Evolutionary conservation across 148 eudicot species (phyloP).

Genomic region (Hydrangea macrophylla): DNA sequence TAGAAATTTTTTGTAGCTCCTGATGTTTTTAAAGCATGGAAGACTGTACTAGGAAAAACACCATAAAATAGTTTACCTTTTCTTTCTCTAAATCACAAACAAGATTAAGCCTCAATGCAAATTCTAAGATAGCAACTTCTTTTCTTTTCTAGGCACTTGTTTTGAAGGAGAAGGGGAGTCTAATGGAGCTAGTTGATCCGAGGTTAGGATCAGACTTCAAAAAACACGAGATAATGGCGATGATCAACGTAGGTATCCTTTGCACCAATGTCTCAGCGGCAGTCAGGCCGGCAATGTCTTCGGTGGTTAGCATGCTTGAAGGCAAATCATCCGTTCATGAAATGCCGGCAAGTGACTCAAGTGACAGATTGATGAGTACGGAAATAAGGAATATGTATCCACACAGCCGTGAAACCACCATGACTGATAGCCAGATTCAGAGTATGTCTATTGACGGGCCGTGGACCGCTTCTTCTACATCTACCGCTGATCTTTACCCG

Average conservation of each 20-base stretch:
- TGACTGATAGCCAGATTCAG: conserved; percentile 11
- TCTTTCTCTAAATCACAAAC: too few relatives aligned
- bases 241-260: conserved; percentile 16
- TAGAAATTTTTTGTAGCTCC: too few relatives aligned
- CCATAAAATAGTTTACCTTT: too few relatives aligned
- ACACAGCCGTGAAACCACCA: conserved; percentile 1
- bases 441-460: conserved; percentile 12
- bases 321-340: conserved; percentile 8
- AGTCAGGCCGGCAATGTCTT: conserved; percentile 25
- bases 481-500: conserved; percentile 17
- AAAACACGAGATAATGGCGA: conserved; percentile 13
- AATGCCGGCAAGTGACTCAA: not conserved
- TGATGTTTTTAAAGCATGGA: too few relatives aligned
- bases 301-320: conserved; percentile 26
- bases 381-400: not conserved
- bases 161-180: conserved; percentile 12
- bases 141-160: conserved; percentile 6
- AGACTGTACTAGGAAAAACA: too few relatives aligned
- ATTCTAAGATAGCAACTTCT: not conserved
- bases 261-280: conserved; percentile 17
- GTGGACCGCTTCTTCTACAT: conserved; percentile 18
- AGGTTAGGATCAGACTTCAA: conserved; percentile 21
- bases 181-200: conserved; percentile 18
- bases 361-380: not conserved
- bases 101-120: too few relatives aligned